Conservation (phyloP, 2,329 filamentous ascomycete genomes). For the Thermoascus crustaceus region DNA sequence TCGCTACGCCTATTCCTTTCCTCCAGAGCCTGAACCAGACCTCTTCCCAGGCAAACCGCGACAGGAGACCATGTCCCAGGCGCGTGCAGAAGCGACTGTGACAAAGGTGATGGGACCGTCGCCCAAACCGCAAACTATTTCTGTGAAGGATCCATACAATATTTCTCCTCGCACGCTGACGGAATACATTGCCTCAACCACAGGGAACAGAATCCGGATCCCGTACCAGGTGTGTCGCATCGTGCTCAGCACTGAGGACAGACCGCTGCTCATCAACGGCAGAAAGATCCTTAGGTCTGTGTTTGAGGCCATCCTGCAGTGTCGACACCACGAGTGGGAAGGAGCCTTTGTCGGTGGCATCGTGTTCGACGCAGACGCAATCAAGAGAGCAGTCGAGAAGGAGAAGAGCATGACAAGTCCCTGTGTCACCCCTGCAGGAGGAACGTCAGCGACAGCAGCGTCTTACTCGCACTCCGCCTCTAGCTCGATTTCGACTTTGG, state of each 20-base stretch:
- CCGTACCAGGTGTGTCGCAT: not conserved
- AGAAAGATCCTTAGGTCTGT: not conserved
- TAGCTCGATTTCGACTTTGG: no score
- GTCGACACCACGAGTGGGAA: not conserved
- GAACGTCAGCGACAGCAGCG: no score
- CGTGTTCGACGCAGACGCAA: not conserved
- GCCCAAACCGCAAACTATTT: not conserved
- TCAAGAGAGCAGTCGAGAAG: no score
- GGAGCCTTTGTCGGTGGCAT: not conserved
- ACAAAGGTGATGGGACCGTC: not conserved
- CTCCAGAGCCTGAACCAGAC: not conserved
- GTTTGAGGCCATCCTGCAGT: constrained; percentile 1
- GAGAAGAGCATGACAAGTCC: no score
- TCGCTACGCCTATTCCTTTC: not conserved
- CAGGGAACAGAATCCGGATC: not conserved
- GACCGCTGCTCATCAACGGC: not conserved
- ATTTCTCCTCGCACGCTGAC: not conserved
- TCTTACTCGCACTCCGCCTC: no score
- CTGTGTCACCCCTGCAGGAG: no score
- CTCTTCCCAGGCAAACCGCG: not conserved
- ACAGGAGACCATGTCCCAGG: not conserved
- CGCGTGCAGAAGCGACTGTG: not conserved
- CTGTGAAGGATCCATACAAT: not conserved
- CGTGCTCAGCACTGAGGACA: not conserved
- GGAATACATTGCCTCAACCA: not conserved